Base-by-base conservation (phyloP, 352 stramenopile species). In the Peronosclerospora sorghi region DNA sequence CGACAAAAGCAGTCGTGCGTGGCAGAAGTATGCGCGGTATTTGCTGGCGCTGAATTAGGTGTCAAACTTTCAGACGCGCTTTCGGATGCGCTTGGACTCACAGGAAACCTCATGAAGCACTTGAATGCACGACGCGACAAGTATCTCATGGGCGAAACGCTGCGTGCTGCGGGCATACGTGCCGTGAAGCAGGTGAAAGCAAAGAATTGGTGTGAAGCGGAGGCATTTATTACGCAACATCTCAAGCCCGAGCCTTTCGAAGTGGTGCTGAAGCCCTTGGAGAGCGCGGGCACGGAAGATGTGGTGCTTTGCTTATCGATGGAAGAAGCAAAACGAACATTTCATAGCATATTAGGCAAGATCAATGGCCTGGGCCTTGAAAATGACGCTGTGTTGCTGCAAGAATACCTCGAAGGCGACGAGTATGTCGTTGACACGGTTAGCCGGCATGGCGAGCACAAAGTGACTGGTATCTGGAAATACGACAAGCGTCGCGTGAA, bases 371-470 rank as follows among this genome's bases (percentile, higher is more conserved):
- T 95, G 4, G 83, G 83, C n/a, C 67, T 92, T 38, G 61, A 82
- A 35, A 95, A 94, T 58, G 66, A 83, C 10, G 76, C 73, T 5
- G 81, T 90, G 15, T 53, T 93, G 36, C 62, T 96, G 28, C 91
- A 97, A 56, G 92, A 98, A 58, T 98, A 94, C 51, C 68, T 98
- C 2, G 73, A 84, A 39, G 95, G 95, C 8, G 77, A 85, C 44
- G 95, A 99, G 61, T 98, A 97, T 66, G 94, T 97, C 4, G 74
- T 99, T 10, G 95, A 99, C 68, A 95, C 90, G 6, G 92, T 97
- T 9, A 95, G 74, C 44, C 81, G 79, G 37, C 67, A 95, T 52
- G 94, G 94, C 5, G 56, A 90, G 41, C 85, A 97, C 65, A 98
- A 98, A 54, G 81, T 97, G 34, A 85, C 86, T 26, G 94, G 92